Evolutionary conservation across 1,284 basidiomycete genomes (phyloP), one percentile per base, ranked within the genome.

Genomic region (Cryptococcus amylolentus): DNA sequence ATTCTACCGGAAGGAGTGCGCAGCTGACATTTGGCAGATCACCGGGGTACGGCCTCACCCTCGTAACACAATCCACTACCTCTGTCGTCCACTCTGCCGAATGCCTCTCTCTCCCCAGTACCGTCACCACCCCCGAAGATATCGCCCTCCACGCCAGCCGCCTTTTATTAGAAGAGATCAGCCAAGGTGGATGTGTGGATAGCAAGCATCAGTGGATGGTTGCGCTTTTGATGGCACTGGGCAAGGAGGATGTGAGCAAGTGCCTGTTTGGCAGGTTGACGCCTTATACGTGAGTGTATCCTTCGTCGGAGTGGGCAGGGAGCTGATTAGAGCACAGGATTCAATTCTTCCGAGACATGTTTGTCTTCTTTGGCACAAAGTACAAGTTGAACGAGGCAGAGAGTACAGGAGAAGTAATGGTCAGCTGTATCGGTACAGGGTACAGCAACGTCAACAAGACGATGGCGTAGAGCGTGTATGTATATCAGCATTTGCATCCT

Each of bases 241-340:
- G 95, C 7, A 94, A 91, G 60, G 93, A 98, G 73, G 96, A 98
- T 71, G 92, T 98, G 1, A 90, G 92, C 1, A 84, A 88, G 61
- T 91, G 90, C 77, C 81, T 85, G 54, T 88, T 98, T 84, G 86
- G 88, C 8, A 83, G 86, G 61, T 86, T 93, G 7, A 91, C 89
- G 4, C 75, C 83, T 16, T 82, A 88, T 73, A 88, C 89, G 91
- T 92, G 65, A 77, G 88, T 84, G 2, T n/a, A 5, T 18, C 26
- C 39, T 35, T 44, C 8, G 10, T 26, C 26, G 31, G 1, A 35
- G 12, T 2, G 37, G 10, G 39, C 8, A 2, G 23, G 27, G 26
- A 43, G 35, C 16, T 41, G 20, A 50, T 43, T 41, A 3, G 40
- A 44, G 57, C 47, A n/a, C 64, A 96, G 93, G 9, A 84, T 96